These are phyloP conservation scores for Brachypodium distachyon DNA, from an alignment of 202 grass and related monocot genomes.

Conservation along the genomic window DNA sequence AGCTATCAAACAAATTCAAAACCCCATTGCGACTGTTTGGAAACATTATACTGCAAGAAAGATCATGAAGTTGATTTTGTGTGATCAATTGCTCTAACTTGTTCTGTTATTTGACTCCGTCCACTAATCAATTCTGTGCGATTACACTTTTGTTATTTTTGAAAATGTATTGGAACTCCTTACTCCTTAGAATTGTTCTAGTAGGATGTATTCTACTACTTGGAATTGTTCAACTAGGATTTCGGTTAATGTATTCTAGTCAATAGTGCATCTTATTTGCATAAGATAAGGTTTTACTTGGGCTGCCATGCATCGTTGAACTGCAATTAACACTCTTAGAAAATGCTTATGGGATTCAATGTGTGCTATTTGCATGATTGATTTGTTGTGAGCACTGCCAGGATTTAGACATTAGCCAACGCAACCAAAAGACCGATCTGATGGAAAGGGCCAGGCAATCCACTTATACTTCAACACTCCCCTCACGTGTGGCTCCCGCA, in stretches of 20 bases:
- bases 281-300: neutral
- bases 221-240: neutral
- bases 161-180: no score
- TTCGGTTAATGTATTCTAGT: neutral
- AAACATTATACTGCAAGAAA: neutral
- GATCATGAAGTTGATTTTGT: neutral
- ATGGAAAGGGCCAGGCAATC: no score
- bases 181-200: neutral
- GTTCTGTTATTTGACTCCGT: neutral
- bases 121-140: neutral
- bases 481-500: no score
- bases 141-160: neutral
- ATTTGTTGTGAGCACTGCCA: neutral
- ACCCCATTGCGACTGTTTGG: neutral
- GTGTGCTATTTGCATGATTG: neutral
- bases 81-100: neutral
- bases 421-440: no score
- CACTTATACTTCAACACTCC: no score
- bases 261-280: constrained; percentile 6
- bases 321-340: neutral
- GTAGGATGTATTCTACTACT: neutral
- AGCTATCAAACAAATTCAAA: neutral
- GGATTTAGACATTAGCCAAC: neutral
- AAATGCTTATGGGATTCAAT: neutral
- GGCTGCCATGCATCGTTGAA: neutral